Evolutionary conservation across 1,284 basidiomycete genomes (phyloP).

Genomic region (Trichosporon ovoides): DNA sequence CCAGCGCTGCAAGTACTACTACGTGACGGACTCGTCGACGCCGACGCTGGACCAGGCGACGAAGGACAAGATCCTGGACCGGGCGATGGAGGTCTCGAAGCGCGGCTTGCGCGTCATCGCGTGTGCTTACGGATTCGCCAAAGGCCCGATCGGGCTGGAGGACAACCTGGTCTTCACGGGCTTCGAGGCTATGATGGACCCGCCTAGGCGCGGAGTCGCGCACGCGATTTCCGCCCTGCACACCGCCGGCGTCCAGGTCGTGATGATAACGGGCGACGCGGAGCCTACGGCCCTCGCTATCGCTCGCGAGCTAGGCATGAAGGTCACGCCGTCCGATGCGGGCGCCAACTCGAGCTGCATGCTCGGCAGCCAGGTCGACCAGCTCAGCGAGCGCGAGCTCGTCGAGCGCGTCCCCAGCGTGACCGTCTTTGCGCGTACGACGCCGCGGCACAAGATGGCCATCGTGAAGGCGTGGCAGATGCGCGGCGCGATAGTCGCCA

Average conservation of each 20-base stretch:
- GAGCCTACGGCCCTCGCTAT: constrained; percentile 87
- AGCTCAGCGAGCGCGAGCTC: constrained; percentile 71
- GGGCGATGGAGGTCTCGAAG: constrained; percentile 66
- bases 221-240: constrained; percentile 77
- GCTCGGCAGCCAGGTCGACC: constrained; percentile 82
- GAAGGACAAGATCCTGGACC: constrained; percentile 60
- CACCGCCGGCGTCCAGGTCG: constrained; percentile 81
- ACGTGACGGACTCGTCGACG: constrained; percentile 76
- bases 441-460: constrained; percentile 93
- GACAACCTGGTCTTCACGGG: constrained; percentile 76
- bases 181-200: constrained; percentile 92
- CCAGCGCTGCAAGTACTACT: constrained; percentile 77
- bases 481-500: constrained; percentile 83
- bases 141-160: constrained; percentile 41
- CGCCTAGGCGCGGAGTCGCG: constrained; percentile 86
- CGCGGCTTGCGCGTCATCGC: constrained; percentile 81
- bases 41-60: constrained; percentile 66
- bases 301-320: constrained; percentile 77
- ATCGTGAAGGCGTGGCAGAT: constrained; percentile 90
- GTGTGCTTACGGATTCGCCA: constrained; percentile 72
- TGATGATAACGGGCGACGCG: constrained; percentile 98
- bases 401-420: constrained; percentile 73
- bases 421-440: constrained; percentile 89
- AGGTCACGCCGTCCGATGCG: constrained; percentile 26
- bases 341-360: constrained; percentile 52